Percentiles rank a stretch among this genome's conserved stretches.
Evolutionary conservation across 441 rosid species (phyloP).

Genomic region (Raphanus hybrid): DNA sequence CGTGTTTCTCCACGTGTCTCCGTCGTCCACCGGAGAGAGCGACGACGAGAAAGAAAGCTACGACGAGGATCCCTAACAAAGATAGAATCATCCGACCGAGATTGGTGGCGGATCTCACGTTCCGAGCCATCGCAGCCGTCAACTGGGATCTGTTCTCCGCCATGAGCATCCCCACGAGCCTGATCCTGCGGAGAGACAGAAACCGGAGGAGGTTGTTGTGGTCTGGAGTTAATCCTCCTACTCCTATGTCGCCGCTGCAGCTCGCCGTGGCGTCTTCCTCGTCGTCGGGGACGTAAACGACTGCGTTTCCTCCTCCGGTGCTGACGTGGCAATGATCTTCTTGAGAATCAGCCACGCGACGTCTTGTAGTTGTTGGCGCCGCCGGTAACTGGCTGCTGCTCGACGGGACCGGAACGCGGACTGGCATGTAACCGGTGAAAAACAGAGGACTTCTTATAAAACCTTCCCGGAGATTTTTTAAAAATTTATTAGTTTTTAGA

Average conservation of each 20-base stretch:
- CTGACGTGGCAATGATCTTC: conserved; percentile 34
- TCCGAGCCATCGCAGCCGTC: conserved; percentile 49
- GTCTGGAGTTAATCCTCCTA: conserved; percentile 2
- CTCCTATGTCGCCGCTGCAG: conserved; percentile 7
- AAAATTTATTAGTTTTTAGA: background rate
- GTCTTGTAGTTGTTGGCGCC: conserved; percentile 63
- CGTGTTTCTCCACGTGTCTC: conserved; percentile 33
- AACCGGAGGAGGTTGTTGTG: conserved; percentile 46
- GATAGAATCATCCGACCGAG: conserved; percentile 52
- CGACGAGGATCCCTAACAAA: conserved; percentile 49
- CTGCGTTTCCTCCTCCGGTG: conserved; percentile 37
- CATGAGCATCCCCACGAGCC: conserved; percentile 43
- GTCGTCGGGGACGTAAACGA: conserved; percentile 35
- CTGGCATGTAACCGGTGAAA: conserved; percentile 45
- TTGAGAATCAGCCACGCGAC: conserved; percentile 61
- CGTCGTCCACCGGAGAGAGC: conserved; percentile 35
- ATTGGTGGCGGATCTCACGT: conserved; percentile 55
- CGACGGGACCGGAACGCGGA: conserved; percentile 50
- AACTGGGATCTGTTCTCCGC: conserved; percentile 50
- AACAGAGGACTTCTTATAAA: background rate
- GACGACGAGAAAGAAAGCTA: conserved; percentile 32
- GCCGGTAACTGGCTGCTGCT: conserved; percentile 52
- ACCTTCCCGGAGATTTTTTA: background rate
- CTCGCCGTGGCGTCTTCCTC: conserved; percentile 37
- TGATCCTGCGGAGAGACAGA: conserved; percentile 50